These are phyloP conservation scores for Haberlea rhodopensis DNA, from an alignment of 257 asterid species.

Conservation along the genomic window DNA sequence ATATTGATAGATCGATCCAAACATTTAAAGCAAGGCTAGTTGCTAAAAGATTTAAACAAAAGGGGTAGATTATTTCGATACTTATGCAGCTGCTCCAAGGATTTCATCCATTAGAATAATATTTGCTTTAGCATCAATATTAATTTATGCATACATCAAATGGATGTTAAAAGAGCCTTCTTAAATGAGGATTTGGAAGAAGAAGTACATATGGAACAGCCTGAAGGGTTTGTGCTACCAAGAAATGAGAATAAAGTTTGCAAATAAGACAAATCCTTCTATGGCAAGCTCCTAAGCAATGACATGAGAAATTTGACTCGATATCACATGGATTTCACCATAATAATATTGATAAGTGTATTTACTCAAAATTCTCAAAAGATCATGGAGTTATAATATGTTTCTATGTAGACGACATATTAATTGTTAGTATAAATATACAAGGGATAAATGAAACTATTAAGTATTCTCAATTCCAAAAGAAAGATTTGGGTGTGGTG, in stretches of 20 bases:
- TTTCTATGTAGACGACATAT: no score
- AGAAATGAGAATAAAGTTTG: neutral
- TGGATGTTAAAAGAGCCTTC: neutral
- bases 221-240: neutral
- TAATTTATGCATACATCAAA: neutral
- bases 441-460: no score
- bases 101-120: neutral
- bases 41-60: neutral
- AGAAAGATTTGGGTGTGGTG: no score
- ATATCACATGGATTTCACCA: neutral
- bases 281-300: neutral
- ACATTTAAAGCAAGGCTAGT: neutral
- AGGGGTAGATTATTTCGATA: neutral
- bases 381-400: no score
- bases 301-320: neutral
- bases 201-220: neutral
- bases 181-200: neutral
- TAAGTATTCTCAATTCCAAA: no score
- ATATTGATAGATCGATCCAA: neutral
- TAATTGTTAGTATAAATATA: no score
- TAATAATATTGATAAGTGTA: neutral
- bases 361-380: no score
- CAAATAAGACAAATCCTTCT: no score
- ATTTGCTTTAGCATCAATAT: neutral
- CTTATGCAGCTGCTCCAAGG: no score